Conservation (phyloP, 768 basidiomycete species). For the Termitomyces sp. region DNA sequence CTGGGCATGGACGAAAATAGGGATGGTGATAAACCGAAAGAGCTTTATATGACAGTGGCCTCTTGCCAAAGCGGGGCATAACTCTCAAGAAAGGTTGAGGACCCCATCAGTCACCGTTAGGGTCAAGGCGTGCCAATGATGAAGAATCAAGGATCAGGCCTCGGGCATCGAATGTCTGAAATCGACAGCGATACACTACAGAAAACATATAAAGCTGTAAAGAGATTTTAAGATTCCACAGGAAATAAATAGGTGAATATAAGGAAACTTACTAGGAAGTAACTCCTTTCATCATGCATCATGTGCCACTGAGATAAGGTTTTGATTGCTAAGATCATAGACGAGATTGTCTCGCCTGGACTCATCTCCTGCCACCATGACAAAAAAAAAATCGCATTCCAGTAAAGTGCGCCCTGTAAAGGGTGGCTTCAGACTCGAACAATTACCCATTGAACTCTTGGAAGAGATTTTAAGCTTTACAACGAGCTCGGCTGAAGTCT, state of each 20-base stretch:
- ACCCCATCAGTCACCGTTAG: slow-evolving; percentile 9
- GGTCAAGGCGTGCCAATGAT: background rate
- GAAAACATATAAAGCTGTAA: background rate
- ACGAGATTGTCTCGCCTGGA: too few species aligned
- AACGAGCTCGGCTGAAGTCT: slow-evolving; percentile 6
- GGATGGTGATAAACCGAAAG: background rate
- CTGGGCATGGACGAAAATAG: slow-evolving; percentile 9
- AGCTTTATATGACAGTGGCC: background rate
- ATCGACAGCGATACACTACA: background rate
- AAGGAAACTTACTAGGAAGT: too few species aligned
- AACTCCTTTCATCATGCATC: too few species aligned
- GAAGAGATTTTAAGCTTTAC: slow-evolving; percentile 13
- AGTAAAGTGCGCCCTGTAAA: background rate
- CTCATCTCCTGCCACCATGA: background rate
- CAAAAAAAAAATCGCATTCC: background rate
- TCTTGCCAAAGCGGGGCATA: background rate
- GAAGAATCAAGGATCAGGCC: background rate
- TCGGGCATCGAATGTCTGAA: background rate
- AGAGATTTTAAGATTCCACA: background rate
- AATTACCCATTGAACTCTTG: slow-evolving; percentile 8
- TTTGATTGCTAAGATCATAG: background rate
- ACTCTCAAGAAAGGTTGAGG: background rate
- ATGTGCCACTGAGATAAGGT: background rate
- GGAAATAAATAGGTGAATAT: too few species aligned
- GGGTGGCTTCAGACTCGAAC: background rate